Base-by-base conservation (phyloP, 257 asterid species). In the Ehretia macrophylla region DNA sequence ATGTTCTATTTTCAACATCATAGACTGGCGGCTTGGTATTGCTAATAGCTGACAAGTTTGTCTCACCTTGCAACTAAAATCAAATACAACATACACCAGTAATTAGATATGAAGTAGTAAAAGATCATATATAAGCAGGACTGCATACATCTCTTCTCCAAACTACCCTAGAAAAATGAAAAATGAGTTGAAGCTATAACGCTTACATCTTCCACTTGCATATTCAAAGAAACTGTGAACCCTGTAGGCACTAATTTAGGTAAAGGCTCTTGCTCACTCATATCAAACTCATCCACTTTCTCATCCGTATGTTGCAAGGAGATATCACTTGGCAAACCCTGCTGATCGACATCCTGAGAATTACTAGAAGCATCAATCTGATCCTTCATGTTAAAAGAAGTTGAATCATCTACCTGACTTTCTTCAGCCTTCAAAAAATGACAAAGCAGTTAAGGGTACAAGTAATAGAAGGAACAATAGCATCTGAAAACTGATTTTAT, bases 61-160 rank as follows among this genome's bases (percentile, higher is more conserved):
- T 64, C 72, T 57, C 72, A 59, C 67, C 67, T 40, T 47, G 70
- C 42, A 67, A 59, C 90, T 82, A 67, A 54, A 75, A 59, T 56
- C 42, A 27, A 56, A 50, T 55, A 16, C 42, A 23, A 47, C 64
- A 20, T 66, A 61, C 58, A 50, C 53, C 61, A 51, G 20, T n/a
- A n/a, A n/a, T n/a, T n/a, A n/a, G 23, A 69, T 58, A 77, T 55
- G 67, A 67, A 58, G 44, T 44, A 50, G n/a, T 40, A 27, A 37
- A 32, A 44, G 66, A 68, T 10, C 11, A 5, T 14, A 19, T 54
- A 21, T n/a, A 9, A 32, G 20, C 1, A 23, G 50, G 3, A 47
- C 52, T 14, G 19, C 52, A n/a, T 0, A 10, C 14, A 0, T 27
- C 35, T 6, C 35, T 27, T 27, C 35, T 27, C 35, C 35, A 27